Evolutionary conservation across 2,329 filamentous ascomycete species (phyloP).

Genomic region (Myriosclerotinia curreyana): DNA sequence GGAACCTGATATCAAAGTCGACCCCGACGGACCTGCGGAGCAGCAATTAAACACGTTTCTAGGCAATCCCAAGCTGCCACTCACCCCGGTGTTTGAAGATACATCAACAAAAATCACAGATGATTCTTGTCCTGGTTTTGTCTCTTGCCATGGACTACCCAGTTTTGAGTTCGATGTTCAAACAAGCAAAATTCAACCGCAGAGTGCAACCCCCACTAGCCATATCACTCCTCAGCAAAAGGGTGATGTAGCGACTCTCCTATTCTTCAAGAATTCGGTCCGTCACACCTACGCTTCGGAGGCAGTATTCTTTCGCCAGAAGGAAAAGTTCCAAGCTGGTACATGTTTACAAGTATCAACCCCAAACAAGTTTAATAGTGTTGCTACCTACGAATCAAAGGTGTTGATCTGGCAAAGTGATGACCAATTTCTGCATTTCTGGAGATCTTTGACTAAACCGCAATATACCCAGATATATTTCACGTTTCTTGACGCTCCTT

Average conservation of each 20-base stretch:
- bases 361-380: background rate
- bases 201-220: background rate
- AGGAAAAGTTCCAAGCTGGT: background rate
- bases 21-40: background rate
- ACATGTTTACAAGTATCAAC: background rate
- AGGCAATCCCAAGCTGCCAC: background rate
- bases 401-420: background rate
- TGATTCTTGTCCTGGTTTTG: background rate
- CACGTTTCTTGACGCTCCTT: background rate
- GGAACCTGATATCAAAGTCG: background rate
- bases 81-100: background rate
- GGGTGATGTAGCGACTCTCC: background rate
- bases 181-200: background rate
- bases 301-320: background rate
- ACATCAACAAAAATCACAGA: background rate
- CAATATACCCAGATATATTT: background rate
- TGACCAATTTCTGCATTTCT: background rate
- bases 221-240: background rate
- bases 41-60: background rate
- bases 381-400: background rate
- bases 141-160: background rate
- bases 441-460: background rate
- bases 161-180: background rate
- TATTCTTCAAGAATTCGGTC: background rate
- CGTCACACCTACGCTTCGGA: background rate